These are phyloP conservation scores for Pestalotiopsis fici DNA, from an alignment of 2,329 filamentous ascomycete species.

Conservation along the genomic window DNA sequence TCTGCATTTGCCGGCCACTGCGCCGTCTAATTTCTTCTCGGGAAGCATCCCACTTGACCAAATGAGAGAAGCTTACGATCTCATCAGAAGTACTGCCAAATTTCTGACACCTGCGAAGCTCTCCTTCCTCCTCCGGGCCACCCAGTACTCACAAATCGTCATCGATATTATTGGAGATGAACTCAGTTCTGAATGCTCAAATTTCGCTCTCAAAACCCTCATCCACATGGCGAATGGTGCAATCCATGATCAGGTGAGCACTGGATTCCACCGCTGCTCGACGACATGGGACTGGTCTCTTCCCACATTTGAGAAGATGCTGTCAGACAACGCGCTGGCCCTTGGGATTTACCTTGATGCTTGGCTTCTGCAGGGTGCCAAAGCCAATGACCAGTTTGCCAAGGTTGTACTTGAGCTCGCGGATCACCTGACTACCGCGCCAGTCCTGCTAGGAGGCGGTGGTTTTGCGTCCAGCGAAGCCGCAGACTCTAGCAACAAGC, in stretches of 20 bases:
- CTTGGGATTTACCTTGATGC: slow-evolving; percentile 84
- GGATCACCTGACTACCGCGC: slow-evolving; percentile 77
- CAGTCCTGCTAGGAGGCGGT: slow-evolving; percentile 67
- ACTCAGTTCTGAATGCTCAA: slow-evolving; percentile 71
- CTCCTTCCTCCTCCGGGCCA: slow-evolving; percentile 76
- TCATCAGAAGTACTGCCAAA: slow-evolving; percentile 80
- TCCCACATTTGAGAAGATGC: slow-evolving; percentile 96
- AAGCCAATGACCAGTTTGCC: slow-evolving; percentile 70
- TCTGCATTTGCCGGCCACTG: slow-evolving; percentile 38
- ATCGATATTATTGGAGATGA: slow-evolving; percentile 83
- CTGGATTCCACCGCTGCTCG: slow-evolving; percentile 72
- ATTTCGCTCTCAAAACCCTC: slow-evolving; percentile 81
- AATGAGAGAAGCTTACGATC: slow-evolving; percentile 82
- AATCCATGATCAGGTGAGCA: slow-evolving; percentile 57
- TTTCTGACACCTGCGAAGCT: slow-evolving; percentile 88
- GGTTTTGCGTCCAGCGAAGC: slow-evolving; percentile 89
- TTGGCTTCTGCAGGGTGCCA: slow-evolving; percentile 60
- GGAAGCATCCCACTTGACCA: slow-evolving; percentile 76
- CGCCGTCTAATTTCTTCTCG: slow-evolving; percentile 6
- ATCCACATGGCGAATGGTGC: slow-evolving; percentile 66
- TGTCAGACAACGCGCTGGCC: slow-evolving; percentile 88
- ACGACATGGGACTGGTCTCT: slow-evolving; percentile 91
- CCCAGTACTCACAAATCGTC: slow-evolving; percentile 70
- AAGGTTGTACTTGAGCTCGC: slow-evolving; percentile 80
- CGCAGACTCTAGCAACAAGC: slow-evolving; percentile 77